These are phyloP conservation scores for Kwoniella mangroviensis DNA, from an alignment of 768 basidiomycete genomes.

Conservation along the genomic window DNA sequence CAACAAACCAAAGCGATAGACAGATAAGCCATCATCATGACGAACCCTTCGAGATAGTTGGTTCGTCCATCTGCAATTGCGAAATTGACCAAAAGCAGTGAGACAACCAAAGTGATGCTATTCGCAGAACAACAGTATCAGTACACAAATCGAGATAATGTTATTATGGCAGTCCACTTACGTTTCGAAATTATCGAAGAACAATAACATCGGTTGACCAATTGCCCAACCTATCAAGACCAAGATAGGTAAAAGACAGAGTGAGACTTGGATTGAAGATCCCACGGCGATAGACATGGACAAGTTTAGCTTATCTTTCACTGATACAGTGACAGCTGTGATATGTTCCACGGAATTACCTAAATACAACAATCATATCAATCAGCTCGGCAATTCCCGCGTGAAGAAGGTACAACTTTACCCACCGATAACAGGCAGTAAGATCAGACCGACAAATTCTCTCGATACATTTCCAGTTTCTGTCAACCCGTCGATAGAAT, in stretches of 20 bases:
- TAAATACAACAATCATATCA: not conserved
- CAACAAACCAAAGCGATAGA: conserved; percentile 49
- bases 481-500: conserved; percentile 48
- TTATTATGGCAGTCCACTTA: conserved; percentile 18
- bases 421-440: conserved; percentile 76
- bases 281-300: conserved; percentile 80
- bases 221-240: conserved; percentile 55
- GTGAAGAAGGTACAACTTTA: not conserved
- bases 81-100: conserved; percentile 54
- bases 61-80: conserved; percentile 54
- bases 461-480: conserved; percentile 61
- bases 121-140: not conserved
- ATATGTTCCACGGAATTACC: conserved; percentile 69
- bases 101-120: conserved; percentile 49
- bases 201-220: conserved; percentile 53
- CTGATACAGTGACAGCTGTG: conserved; percentile 87
- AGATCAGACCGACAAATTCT: conserved; percentile 85
- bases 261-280: conserved; percentile 50
- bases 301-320: conserved; percentile 81
- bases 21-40: conserved; percentile 54
- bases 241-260: conserved; percentile 51
- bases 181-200: conserved; percentile 55
- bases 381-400: not conserved
- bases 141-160: not conserved
- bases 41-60: conserved; percentile 53